Evolutionary conservation across 2,329 filamentous ascomycete species (phyloP).

Genomic region (Colletotrichum lindemuthianum): DNA sequence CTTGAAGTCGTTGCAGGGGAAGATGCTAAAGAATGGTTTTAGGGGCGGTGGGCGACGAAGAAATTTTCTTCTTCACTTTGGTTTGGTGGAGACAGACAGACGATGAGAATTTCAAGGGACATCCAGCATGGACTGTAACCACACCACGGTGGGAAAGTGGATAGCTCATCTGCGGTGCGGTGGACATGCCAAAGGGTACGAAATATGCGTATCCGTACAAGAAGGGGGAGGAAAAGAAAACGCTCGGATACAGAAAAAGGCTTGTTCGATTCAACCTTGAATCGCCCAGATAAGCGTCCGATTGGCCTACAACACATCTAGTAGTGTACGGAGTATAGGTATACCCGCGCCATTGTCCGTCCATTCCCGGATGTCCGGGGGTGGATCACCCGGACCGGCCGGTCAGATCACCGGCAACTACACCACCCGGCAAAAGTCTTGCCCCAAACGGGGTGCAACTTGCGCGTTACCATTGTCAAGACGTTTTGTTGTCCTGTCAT

Average conservation of each 20-base stretch:
- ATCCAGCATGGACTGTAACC: background rate
- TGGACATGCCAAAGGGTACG: background rate
- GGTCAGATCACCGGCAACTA: background rate
- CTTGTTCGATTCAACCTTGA: background rate
- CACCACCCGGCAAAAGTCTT: background rate
- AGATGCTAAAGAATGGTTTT: background rate
- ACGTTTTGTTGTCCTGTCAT: background rate
- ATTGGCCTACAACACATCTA: conserved; percentile 13
- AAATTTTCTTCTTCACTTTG: conserved; percentile 16
- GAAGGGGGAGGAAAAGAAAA: background rate
- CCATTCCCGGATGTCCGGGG: background rate
- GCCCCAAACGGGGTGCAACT: background rate
- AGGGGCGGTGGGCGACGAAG: conserved; percentile 4
- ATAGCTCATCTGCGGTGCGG: background rate
- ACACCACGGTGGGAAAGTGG: conserved; percentile 4
- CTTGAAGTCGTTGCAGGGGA: background rate
- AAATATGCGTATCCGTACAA: background rate
- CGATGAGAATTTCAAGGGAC: no score
- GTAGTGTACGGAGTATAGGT: no score
- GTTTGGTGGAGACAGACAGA: conserved; percentile 18
- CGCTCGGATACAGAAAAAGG: background rate
- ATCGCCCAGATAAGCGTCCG: conserved; percentile 15
- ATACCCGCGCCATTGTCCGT: background rate
- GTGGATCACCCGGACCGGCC: conserved; percentile 15
- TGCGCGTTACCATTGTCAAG: background rate